These are phyloP conservation scores for Xylaria bambusicola DNA, from an alignment of 495 filamentous ascomycete genomes.

Conservation along the genomic window DNA sequence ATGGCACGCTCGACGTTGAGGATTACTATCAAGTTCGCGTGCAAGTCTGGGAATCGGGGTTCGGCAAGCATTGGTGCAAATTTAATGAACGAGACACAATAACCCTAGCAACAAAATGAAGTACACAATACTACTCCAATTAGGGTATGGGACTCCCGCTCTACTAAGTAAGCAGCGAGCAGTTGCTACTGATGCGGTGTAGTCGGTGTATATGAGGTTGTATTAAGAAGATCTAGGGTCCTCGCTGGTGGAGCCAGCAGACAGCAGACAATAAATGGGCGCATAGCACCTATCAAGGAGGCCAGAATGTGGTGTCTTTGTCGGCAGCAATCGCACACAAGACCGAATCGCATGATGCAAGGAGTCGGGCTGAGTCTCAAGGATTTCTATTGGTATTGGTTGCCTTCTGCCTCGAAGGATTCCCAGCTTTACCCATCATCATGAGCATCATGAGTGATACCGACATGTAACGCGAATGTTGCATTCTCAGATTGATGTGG, in stretches of 20 bases:
- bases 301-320: not conserved
- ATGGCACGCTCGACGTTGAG: not conserved
- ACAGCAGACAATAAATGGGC: not conserved
- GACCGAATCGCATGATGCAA: not conserved
- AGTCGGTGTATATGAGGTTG: slow-evolving; percentile 1
- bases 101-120: not conserved
- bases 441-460: not conserved
- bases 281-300: not conserved
- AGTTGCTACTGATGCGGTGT: too few relatives aligned
- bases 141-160: not conserved
- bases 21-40: not conserved
- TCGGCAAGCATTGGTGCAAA: not conserved
- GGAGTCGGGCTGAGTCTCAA: not conserved
- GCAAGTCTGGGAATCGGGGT: not conserved
- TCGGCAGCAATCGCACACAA: too few relatives aligned
- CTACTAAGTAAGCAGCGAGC: too few relatives aligned
- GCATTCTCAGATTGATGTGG: slow-evolving; percentile 7
- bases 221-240: slow-evolving; percentile 3
- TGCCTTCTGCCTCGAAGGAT: not conserved
- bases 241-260: slow-evolving; percentile 1
- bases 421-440: not conserved
- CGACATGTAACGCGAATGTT: not conserved
- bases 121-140: too few relatives aligned
- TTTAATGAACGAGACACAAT: not conserved
- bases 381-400: not conserved